Evolutionary conservation across 306 rosid species (phyloP).

Genomic region (Echinosophora koreensis): DNA sequence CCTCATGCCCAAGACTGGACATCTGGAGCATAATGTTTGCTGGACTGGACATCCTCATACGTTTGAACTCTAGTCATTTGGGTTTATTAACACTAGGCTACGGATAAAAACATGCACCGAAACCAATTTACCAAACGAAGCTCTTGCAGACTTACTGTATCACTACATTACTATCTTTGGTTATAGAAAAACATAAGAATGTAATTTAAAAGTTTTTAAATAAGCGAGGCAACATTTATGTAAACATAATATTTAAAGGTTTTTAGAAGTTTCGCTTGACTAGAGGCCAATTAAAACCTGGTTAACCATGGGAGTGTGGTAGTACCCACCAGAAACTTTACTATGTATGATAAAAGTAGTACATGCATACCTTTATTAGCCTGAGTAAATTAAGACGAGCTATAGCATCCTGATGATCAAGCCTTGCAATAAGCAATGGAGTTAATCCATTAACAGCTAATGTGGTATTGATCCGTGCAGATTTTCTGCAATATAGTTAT

Average conservation of each 20-base stretch:
- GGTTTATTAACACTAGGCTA: neutral
- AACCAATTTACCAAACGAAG: constrained; percentile 13
- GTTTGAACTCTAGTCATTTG: neutral
- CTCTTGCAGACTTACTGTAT: neutral
- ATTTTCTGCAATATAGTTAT: constrained; percentile 75
- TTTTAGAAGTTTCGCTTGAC: neutral
- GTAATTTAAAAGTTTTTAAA: neutral
- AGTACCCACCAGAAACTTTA: constrained; percentile 32
- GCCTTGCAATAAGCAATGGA: constrained; percentile 90
- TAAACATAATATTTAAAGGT: neutral
- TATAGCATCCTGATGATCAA: constrained; percentile 98
- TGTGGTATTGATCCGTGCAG: constrained; percentile 93
- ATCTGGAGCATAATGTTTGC: too few species aligned
- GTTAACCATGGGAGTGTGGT: constrained; percentile 27
- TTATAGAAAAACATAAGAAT: neutral
- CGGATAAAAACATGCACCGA: neutral
- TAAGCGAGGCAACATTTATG: neutral
- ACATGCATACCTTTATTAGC: constrained; percentile 81
- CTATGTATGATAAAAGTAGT: constrained; percentile 26
- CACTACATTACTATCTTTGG: constrained; percentile 2
- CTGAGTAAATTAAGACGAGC: constrained; percentile 98
- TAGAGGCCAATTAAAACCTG: neutral
- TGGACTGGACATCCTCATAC: neutral
- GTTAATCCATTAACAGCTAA: constrained; percentile 96
- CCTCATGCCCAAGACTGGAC: too few species aligned